Percentiles rank a stretch among this genome's conserved stretches.
Conservation (phyloP, 768 basidiomycete species). For the Lactarius hatsudake region DNA sequence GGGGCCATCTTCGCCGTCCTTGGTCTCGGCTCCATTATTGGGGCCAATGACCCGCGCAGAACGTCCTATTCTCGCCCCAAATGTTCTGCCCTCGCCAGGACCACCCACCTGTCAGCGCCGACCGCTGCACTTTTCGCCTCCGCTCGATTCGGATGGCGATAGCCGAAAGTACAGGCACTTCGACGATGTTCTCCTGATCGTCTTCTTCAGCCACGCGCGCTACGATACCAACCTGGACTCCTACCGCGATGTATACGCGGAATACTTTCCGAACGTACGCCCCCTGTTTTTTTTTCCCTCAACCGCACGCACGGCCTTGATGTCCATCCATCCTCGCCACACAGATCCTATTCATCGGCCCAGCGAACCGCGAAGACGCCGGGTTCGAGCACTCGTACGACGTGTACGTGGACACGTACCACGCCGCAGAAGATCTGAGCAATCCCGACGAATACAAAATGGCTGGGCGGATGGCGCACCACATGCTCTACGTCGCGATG, state of each 20-base stretch:
- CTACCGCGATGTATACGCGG: slow-evolving; percentile 45
- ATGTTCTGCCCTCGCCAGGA: slow-evolving; percentile 9
- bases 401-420: slow-evolving; percentile 47
- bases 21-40: slow-evolving; percentile 18
- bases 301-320: neutral
- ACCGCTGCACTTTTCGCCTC: slow-evolving; percentile 27
- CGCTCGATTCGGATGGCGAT: slow-evolving; percentile 19
- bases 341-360: slow-evolving; percentile 50
- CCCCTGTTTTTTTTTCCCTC: neutral
- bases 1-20: slow-evolving; percentile 7
- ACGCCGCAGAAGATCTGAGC: slow-evolving; percentile 43
- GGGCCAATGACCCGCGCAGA: slow-evolving; percentile 6
- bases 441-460: slow-evolving; percentile 39
- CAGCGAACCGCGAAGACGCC: slow-evolving; percentile 44
- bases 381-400: slow-evolving; percentile 51
- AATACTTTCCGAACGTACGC: slow-evolving; percentile 50
- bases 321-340: neutral
- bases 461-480: slow-evolving; percentile 52
- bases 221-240: slow-evolving; percentile 48
- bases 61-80: neutral
- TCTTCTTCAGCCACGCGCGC: slow-evolving; percentile 50
- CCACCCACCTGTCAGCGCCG: slow-evolving; percentile 29
- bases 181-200: slow-evolving; percentile 43
- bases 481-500: slow-evolving; percentile 50
- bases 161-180: slow-evolving; percentile 38